These are phyloP conservation scores for Hansenula lynferdii DNA, from an alignment of 1,139 yeast genomes.

Conservation along the genomic window DNA sequence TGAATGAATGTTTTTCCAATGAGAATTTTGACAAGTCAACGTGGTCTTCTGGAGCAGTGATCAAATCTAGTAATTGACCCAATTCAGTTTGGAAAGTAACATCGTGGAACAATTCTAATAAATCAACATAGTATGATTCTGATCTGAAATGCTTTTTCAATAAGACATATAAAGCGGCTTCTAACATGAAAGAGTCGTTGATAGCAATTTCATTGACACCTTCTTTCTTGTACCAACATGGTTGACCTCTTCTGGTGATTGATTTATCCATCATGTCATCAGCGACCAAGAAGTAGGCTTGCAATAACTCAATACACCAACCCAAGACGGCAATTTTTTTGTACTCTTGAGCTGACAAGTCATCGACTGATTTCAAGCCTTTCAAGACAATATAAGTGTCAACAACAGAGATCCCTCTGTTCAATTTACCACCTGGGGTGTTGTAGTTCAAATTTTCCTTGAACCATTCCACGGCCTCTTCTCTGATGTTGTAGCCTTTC, in stretches of 20 bases:
- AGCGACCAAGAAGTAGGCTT: slow-evolving; percentile 95
- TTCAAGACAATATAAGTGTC: slow-evolving; percentile 86
- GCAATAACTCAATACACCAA: slow-evolving; percentile 93
- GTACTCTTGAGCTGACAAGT: slow-evolving; percentile 64
- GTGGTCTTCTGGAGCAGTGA: slow-evolving; percentile 94
- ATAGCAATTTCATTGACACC: slow-evolving; percentile 91
- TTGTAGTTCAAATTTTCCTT: slow-evolving; percentile 71
- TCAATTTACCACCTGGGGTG: slow-evolving; percentile 95
- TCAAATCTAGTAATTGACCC: slow-evolving; percentile 92
- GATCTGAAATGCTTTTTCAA: slow-evolving; percentile 84
- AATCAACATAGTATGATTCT: slow-evolving; percentile 82
- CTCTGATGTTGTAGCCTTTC: slow-evolving; percentile 72
- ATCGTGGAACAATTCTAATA: slow-evolving; percentile 88
- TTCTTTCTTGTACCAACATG: slow-evolving; percentile 90
- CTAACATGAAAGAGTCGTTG: slow-evolving; percentile 96
- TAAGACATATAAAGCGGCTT: slow-evolving; percentile 86
- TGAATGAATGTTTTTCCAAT: slow-evolving; percentile 85
- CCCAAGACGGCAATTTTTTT: slow-evolving; percentile 86
- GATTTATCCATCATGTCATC: slow-evolving; percentile 99
- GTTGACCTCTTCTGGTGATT: slow-evolving; percentile 96
- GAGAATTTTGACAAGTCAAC: slow-evolving; percentile 89
- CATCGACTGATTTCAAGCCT: slow-evolving; percentile 51
- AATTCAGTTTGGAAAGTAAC: slow-evolving; percentile 97
- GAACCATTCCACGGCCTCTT: slow-evolving; percentile 87
- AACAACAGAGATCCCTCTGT: slow-evolving; percentile 93